phyloP scores from a whole-genome alignment of 345 rosid species.

The Pelargonium nanum region DNA sequence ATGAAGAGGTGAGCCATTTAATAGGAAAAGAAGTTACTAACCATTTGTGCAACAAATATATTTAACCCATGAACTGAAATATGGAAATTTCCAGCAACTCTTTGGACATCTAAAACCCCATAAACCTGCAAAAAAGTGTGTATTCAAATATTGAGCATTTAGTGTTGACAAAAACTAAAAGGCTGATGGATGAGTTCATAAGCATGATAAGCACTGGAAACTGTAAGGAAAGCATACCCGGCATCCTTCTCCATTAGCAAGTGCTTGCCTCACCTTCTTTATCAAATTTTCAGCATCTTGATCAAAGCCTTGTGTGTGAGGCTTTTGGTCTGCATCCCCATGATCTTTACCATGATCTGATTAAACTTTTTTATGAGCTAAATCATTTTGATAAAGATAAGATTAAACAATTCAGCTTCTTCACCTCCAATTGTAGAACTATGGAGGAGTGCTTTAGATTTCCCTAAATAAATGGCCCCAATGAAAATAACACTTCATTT shows the following conservation, averaged over 20 bases:
- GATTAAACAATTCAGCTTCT: too few relatives aligned
- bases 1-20: neutral
- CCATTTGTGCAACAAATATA: slow-evolving; percentile 94
- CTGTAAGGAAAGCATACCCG: slow-evolving; percentile 38
- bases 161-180: slow-evolving; percentile 2
- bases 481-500: too few relatives aligned
- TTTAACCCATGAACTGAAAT: slow-evolving; percentile 92
- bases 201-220: neutral
- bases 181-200: neutral
- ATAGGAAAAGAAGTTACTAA: slow-evolving; percentile 14
- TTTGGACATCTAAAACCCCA: slow-evolving; percentile 90
- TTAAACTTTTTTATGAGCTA: neutral
- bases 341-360: slow-evolving; percentile 58
- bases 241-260: slow-evolving; percentile 87
- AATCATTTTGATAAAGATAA: neutral
- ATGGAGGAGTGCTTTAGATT: neutral
- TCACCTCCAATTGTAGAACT: too few relatives aligned
- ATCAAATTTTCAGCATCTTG: slow-evolving; percentile 73
- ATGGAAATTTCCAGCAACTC: slow-evolving; percentile 99
- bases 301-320: slow-evolving; percentile 59
- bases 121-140: slow-evolving; percentile 48
- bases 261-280: slow-evolving; percentile 83
- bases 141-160: slow-evolving; percentile 10
- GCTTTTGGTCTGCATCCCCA: slow-evolving; percentile 37
- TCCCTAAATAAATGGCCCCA: neutral